Evolutionary conservation across 495 filamentous ascomycete species (phyloP).

Genomic region (Neurospora discreta): DNA sequence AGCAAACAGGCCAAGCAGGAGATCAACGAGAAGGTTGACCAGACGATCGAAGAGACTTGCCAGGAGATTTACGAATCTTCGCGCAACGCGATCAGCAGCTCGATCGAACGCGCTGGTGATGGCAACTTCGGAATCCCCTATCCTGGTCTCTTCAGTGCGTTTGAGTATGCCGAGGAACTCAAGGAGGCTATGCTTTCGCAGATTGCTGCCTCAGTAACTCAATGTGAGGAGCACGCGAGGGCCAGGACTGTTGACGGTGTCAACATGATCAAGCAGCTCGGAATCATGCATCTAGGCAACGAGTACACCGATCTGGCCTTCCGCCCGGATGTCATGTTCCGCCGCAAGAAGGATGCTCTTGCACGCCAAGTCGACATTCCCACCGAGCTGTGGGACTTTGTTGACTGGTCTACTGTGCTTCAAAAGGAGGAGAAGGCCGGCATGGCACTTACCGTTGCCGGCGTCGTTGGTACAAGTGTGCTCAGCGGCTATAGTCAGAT

Average conservation of each 20-base stretch:
- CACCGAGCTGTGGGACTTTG: conserved; percentile 84
- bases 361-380: conserved; percentile 78
- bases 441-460: conserved; percentile 88
- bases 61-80: conserved; percentile 76
- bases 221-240: conserved; percentile 78
- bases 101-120: conserved; percentile 66
- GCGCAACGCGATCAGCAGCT: conserved; percentile 53
- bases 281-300: conserved; percentile 77
- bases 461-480: conserved; percentile 67
- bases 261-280: conserved; percentile 74
- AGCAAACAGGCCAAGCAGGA: conserved; percentile 74
- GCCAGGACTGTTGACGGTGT: conserved; percentile 71
- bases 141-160: conserved; percentile 71
- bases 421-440: conserved; percentile 89
- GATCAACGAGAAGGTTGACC: conserved; percentile 69
- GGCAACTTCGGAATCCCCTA: conserved; percentile 72
- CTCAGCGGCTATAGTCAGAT: conserved; percentile 80
- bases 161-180: conserved; percentile 87
- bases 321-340: conserved; percentile 86
- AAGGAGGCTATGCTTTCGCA: conserved; percentile 84
- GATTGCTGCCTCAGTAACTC: conserved; percentile 63
- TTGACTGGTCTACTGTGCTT: conserved; percentile 71
- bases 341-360: conserved; percentile 62
- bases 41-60: conserved; percentile 73
- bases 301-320: conserved; percentile 78